Conservation (phyloP, 2,329 filamentous ascomycete genomes). For the Trichophyton verrucosum region DNA sequence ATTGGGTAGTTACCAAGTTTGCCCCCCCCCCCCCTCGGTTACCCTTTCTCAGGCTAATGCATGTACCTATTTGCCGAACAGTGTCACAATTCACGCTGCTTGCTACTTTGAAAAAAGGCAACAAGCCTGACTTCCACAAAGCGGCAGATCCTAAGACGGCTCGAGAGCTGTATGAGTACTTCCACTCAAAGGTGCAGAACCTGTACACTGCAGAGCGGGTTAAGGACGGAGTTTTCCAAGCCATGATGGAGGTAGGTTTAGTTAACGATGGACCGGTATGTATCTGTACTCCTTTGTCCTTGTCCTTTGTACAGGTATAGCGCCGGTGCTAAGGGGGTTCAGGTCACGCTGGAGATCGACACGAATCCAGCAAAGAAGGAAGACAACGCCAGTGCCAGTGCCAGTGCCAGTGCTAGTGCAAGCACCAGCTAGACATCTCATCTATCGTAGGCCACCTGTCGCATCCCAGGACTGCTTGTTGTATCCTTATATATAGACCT, state of each 20-base stretch:
- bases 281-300: neutral
- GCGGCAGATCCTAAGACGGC: constrained; percentile 70
- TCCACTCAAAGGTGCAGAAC: constrained; percentile 62
- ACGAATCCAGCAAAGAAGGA: constrained; percentile 24
- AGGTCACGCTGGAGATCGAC: constrained; percentile 37
- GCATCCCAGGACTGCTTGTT: neutral
- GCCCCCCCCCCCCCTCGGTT: neutral
- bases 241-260: constrained; percentile 94
- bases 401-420: neutral
- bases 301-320: neutral
- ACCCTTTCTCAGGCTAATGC: neutral
- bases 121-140: constrained; percentile 87
- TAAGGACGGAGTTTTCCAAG: constrained; percentile 92
- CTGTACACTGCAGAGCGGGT: constrained; percentile 63
- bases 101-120: constrained; percentile 88
- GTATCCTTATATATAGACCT: neutral
- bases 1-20: neutral
- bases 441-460: too few relatives aligned
- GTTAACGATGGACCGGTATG: constrained; percentile 63
- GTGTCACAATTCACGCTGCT: constrained; percentile 95
- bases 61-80: constrained; percentile 25
- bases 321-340: neutral
- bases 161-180: constrained; percentile 68
- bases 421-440: neutral
- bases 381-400: neutral